These are phyloP conservation scores for Aspergillus pseudoviridinutans DNA, from an alignment of 2,329 filamentous ascomycete genomes.

Conservation along the genomic window DNA sequence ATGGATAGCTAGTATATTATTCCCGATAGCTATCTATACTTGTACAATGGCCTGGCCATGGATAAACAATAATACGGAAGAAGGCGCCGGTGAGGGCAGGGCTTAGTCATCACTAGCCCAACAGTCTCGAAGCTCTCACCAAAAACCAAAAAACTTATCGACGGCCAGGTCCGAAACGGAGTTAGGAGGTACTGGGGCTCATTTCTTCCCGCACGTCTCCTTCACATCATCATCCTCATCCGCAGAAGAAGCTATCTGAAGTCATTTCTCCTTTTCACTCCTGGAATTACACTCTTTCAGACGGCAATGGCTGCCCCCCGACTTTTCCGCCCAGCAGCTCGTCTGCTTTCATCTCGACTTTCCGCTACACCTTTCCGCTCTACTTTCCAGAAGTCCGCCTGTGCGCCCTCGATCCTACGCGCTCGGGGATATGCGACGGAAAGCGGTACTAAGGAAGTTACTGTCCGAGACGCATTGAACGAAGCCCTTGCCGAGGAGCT, in stretches of 20 bases:
- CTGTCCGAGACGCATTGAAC: constrained; percentile 94
- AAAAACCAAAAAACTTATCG: constrained; percentile 19
- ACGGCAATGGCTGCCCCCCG: constrained; percentile 55
- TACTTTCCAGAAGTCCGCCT: constrained; percentile 49
- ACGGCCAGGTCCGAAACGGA: constrained; percentile 7
- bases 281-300: constrained; percentile 27
- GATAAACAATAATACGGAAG: constrained; percentile 21
- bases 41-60: background rate
- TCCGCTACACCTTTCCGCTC: constrained; percentile 49
- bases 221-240: constrained; percentile 7
- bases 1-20: background rate
- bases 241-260: constrained; percentile 5
- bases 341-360: constrained; percentile 56
- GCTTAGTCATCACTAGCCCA: constrained; percentile 34
- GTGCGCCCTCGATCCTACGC: constrained; percentile 46
- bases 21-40: background rate
- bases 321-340: constrained; percentile 61
- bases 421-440: constrained; percentile 55
- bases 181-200: constrained; percentile 6
- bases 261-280: constrained; percentile 14
- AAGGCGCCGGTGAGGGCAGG: constrained; percentile 32
- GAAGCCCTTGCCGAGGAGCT: constrained; percentile 98
- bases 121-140: constrained; percentile 29
- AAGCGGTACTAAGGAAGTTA: constrained; percentile 79
- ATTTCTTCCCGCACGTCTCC: constrained; percentile 8